Evolutionary conservation across 108 stramenopile genomes (phyloP), one percentile per base, ranked within the genome.

Genomic region (Parietichytrium sp.): DNA sequence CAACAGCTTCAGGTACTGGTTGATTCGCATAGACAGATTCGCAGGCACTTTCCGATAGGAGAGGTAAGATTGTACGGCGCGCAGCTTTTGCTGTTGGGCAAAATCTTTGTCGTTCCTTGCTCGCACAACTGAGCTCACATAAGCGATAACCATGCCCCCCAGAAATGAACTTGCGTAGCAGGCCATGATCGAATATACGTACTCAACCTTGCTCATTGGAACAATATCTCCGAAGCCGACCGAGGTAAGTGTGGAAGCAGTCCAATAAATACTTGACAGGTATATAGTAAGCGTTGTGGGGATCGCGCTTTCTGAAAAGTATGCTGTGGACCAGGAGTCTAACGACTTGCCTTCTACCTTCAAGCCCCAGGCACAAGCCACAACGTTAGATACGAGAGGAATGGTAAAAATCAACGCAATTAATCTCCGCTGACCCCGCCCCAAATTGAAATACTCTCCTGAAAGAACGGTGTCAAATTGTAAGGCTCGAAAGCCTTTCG

Each of bases 211-310:
- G 61, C 45, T 72, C 13, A 20, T 42, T 23, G 16, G 38, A 10
- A 42, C 16, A 45, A 72, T 45, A 6, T 72, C 61, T 16, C 61
- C 61, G 45, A 72, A 72, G 38, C 61, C 61, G 13, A 72, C 61
- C 10, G 61, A 45, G 42, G 20, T 72, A 0, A 72, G 61, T 42
- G 61, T 27, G 1, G 61, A 72, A 12, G 45, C 61, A 72, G 61
- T 45, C 61, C 61, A 72, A 33, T 45, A 16, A 2, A 72, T 16
- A 1, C 38, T 10, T 33, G 61, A 33, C 29, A 72, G 10, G 20
- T 23, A 72, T 1, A 45, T 38, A 6, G 36, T 42, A 6, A 72
- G 0, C 16, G 49, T 18, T 18, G 49, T 50, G 18, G 18, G 18
- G n/a, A 50, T n/a, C 16, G 16, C 16, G 49, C n/a, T 50, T 33